phyloP scores from a whole-genome alignment of 192 early-diverging fungal species.

The Helicostylum pulchrum region DNA sequence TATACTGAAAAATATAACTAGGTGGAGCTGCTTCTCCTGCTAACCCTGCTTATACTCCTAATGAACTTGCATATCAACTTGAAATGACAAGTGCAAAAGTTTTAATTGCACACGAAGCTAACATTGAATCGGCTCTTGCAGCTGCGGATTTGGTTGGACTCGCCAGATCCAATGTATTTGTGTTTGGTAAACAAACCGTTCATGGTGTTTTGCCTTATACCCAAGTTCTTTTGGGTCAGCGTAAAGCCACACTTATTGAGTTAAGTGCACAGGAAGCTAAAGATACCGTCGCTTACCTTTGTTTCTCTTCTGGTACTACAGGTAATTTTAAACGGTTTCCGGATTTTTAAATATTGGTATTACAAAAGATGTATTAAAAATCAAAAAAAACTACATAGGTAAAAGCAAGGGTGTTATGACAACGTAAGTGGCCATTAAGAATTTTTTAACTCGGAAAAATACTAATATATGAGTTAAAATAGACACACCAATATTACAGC shows the following conservation, averaged over 20 bases:
- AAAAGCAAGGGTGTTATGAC: slow-evolving; percentile 38
- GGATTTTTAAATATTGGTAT: no score
- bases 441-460: neutral
- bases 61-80: slow-evolving; percentile 78
- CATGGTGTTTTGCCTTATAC: slow-evolving; percentile 25
- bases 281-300: slow-evolving; percentile 26
- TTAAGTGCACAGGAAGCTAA: slow-evolving; percentile 27
- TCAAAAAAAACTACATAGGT: no score
- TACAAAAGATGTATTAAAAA: no score
- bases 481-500: slow-evolving; percentile 34
- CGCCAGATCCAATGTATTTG: slow-evolving; percentile 19
- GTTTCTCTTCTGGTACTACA: slow-evolving; percentile 39
- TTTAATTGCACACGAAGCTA: slow-evolving; percentile 51
- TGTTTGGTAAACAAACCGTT: slow-evolving; percentile 27
- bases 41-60: slow-evolving; percentile 78
- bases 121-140: slow-evolving; percentile 24
- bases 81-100: slow-evolving; percentile 63
- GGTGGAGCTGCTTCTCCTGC: slow-evolving; percentile 72
- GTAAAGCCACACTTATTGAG: slow-evolving; percentile 15
- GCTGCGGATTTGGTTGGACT: slow-evolving; percentile 22
- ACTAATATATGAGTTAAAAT: neutral
- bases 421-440: slow-evolving; percentile 20
- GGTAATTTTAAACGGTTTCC: slow-evolving; percentile 3
- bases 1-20: neutral
- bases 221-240: slow-evolving; percentile 8